phyloP scores from a whole-genome alignment of 78 protist genomes.

The Dictyostelium brefeldianum region DNA sequence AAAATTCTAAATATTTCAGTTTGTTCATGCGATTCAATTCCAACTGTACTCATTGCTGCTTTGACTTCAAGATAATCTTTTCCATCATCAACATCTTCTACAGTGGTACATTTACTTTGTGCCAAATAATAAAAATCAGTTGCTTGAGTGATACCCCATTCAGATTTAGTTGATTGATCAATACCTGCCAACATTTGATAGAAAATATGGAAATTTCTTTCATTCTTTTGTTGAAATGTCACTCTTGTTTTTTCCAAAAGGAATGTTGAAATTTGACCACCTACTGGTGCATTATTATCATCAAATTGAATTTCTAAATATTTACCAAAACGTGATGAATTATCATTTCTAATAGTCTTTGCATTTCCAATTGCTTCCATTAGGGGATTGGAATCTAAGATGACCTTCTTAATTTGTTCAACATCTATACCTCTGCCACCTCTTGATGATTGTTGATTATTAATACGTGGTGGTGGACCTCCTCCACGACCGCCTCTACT shows the following conservation, averaged over 20 bases:
- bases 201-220: slow-evolving; percentile 95
- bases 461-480: slow-evolving; percentile 27
- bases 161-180: slow-evolving; percentile 20
- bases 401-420: slow-evolving; percentile 73
- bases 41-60: slow-evolving; percentile 75
- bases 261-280: slow-evolving; percentile 81
- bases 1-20: slow-evolving; percentile 79
- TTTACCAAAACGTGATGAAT: slow-evolving; percentile 94
- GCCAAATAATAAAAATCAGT: slow-evolving; percentile 75
- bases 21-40: slow-evolving; percentile 65
- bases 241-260: slow-evolving; percentile 92
- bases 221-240: slow-evolving; percentile 88
- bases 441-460: slow-evolving; percentile 3
- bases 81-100: slow-evolving; percentile 79
- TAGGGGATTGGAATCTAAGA: slow-evolving; percentile 91
- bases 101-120: slow-evolving; percentile 69
- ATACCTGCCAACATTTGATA: slow-evolving; percentile 90
- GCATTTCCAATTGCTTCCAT: slow-evolving; percentile 98
- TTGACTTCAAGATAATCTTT: slow-evolving; percentile 68
- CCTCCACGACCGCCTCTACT: slow-evolving; percentile 47
- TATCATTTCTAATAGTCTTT: slow-evolving; percentile 95
- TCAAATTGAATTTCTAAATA: slow-evolving; percentile 88
- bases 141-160: slow-evolving; percentile 72
- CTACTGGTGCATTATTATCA: slow-evolving; percentile 79
- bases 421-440: slow-evolving; percentile 34